Evolutionary conservation across 192 early-diverging fungal species (phyloP), one percentile per base, ranked within the genome.

Genomic region (Umbelopsis vinacea): DNA sequence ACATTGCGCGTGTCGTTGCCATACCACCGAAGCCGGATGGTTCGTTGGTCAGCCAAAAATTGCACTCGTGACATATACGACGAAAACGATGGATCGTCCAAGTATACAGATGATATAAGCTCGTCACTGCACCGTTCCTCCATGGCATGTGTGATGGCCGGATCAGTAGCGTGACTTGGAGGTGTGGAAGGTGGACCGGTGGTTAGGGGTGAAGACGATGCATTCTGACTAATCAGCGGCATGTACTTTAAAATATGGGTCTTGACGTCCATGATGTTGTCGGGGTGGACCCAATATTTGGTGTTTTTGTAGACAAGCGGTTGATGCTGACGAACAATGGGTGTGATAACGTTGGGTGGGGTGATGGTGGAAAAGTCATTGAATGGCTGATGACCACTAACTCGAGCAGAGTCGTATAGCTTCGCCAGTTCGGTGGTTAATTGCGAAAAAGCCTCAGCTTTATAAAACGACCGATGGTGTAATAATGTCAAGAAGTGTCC

Each of bases 391-490:
- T 2, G 6, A 6, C 17, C 43, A 37, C 46, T 86, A 60, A 84
- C 79, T 69, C 88, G 86, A 52, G 87, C 88, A 52, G 84, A 78
- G 43, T 93, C 88, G 76, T 90, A 93, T 17, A 93, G 84, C 40
- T 87, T 87, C 47, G 91, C 91, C 46, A 98, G 90, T 55, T 92
- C 86, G 19, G 96, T 81, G 24, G 97, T 85, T 23, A 96, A 85
- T 46, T 82, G 84, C 68, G 96, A 94, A 63, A 63, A 63, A 81
- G 92, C 94, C 74, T 92, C 89, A 69, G 91, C 86, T 75, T 90
- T 88, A 78, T 89, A 90, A 75, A 94, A 94, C 4, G 91, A 86
- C n/a, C 86, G 76, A 77, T 77, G 82, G 85, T 95, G 92, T 70
- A 97, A 80, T 71, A 89, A 80, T 79, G 90, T 77, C 81, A 85